Percentiles rank a stretch among this genome's conserved stretches.
Evolutionary conservation across 2,329 filamentous ascomycete species (phyloP).

Genomic region (Phialophora expanda): DNA sequence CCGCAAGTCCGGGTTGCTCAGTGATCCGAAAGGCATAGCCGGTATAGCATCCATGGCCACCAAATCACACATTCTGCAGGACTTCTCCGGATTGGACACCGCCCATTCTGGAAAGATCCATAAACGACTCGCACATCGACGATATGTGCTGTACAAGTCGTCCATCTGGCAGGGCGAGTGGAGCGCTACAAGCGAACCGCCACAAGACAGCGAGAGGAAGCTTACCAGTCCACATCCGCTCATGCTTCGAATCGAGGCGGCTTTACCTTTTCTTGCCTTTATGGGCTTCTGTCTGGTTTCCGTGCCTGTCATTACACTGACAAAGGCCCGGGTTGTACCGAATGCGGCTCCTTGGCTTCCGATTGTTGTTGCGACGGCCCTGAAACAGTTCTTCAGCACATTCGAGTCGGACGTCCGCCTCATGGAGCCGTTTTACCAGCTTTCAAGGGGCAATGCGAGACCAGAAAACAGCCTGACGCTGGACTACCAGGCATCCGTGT

Average conservation of each 20-base stretch:
- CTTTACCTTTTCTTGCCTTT: constrained; percentile 50
- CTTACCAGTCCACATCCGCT: constrained; percentile 50
- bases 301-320: constrained; percentile 53
- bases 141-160: constrained; percentile 57
- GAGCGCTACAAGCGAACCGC: constrained; percentile 44
- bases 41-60: constrained; percentile 59
- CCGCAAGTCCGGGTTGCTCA: constrained; percentile 55
- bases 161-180: constrained; percentile 59
- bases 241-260: constrained; percentile 50
- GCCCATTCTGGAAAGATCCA: constrained; percentile 53
- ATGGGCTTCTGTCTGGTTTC: constrained; percentile 47
- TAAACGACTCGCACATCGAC: constrained; percentile 52
- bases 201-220: constrained; percentile 40
- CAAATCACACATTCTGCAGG: constrained; percentile 56
- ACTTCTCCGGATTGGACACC: constrained; percentile 55
- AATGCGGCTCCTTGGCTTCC: constrained; percentile 53
- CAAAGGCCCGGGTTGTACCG: constrained; percentile 46
- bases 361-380: constrained; percentile 52
- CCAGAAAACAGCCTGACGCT: constrained; percentile 54
- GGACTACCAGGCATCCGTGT: constrained; percentile 57
- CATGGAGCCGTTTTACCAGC: constrained; percentile 56
- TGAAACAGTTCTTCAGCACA: constrained; percentile 55
- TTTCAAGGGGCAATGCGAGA: constrained; percentile 51
- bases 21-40: constrained; percentile 56
- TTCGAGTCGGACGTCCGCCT: constrained; percentile 56